phyloP scores from a whole-genome alignment of 1,284 basidiomycete species.

The Bondarzewia mesenterica region DNA sequence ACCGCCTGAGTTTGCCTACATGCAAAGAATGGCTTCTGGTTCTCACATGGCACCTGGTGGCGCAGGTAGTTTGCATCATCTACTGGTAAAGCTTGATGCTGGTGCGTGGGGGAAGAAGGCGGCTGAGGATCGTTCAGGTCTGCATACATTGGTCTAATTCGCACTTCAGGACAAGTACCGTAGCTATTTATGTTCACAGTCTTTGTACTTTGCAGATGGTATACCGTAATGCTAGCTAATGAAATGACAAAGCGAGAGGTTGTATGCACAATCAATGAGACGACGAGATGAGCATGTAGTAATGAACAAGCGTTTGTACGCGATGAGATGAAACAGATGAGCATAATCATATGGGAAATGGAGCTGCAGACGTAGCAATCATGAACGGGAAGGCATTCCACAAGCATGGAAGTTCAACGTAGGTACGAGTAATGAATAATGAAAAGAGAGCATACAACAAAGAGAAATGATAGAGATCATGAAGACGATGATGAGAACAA shows the following conservation, averaged over 20 bases:
- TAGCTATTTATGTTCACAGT: too few relatives aligned
- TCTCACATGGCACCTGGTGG: conserved; percentile 18
- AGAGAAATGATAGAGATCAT: neutral
- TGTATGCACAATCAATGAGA: neutral
- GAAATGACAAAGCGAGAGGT: neutral
- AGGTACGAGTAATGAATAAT: neutral
- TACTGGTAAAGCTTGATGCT: conserved; percentile 15
- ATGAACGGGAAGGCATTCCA: too few relatives aligned
- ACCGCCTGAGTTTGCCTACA: conserved; percentile 18
- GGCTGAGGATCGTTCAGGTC: neutral
- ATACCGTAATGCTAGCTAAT: neutral
- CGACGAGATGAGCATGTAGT: neutral
- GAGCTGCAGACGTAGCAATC: neutral
- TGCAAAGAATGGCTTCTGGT: conserved; percentile 14
- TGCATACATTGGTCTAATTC: too few relatives aligned
- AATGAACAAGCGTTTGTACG: neutral
- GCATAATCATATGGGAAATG: neutral
- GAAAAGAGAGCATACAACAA: neutral
- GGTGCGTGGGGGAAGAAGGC: neutral
- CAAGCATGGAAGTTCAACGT: too few relatives aligned
- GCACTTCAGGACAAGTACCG: too few relatives aligned
- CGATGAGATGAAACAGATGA: conserved; percentile 1
- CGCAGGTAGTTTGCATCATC: conserved; percentile 19
- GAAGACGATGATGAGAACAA: neutral
- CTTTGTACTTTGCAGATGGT: neutral